Evolutionary conservation across 73 alveolate genomes (phyloP), one percentile per base, ranked within the genome.

Genomic region (Paraurostyla sp.): DNA sequence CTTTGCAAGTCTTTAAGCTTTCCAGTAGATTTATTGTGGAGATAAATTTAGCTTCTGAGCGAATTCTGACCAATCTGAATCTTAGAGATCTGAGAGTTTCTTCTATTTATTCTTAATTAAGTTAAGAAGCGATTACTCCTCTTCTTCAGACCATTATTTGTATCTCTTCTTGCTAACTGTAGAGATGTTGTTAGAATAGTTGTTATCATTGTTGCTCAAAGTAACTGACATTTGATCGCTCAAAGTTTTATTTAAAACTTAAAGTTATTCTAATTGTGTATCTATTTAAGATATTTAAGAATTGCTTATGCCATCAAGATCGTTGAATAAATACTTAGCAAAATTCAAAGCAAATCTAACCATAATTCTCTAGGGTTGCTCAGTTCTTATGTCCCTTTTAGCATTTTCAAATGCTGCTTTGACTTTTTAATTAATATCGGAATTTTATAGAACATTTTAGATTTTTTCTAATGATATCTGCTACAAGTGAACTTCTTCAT

Each of bases 341-440:
- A 60, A 23, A 27, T 60, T 60, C 4, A 60, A 30, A 30, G 52
- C 78, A 27, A 60, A 60, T 60, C 78, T 60, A 20, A 50, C 32
- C 78, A 60, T 9, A 7, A 60, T 29, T 60, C 78, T 60, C 32
- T 13, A 29, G 9, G 78, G 50, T 30, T 60, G 51, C 23, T 60
- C 78, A 45, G 32, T 60, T 60, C 78, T 60, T 60, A 60, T 60
- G 25, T 60, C 78, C 13, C 32, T 16, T 29, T 60, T 60, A 13
- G 78, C 78, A 18, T 30, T 50, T 6, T 60, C 78, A 60, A 60
- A 9, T 6, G 78, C 78, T 60, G 22, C 4, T 4, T 29, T 60
- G 29, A 60, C 16, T 16, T 13, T 60, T 18, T 7, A 3, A 27
- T 27, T 11, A 29, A 60, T 9, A 60, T 60, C 25, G 7, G 78